Percentiles rank a stretch among this genome's conserved stretches.
These are phyloP conservation scores for Fraxinus sp. DNA, from an alignment of 305 asterid genomes.

Conservation along the genomic window DNA sequence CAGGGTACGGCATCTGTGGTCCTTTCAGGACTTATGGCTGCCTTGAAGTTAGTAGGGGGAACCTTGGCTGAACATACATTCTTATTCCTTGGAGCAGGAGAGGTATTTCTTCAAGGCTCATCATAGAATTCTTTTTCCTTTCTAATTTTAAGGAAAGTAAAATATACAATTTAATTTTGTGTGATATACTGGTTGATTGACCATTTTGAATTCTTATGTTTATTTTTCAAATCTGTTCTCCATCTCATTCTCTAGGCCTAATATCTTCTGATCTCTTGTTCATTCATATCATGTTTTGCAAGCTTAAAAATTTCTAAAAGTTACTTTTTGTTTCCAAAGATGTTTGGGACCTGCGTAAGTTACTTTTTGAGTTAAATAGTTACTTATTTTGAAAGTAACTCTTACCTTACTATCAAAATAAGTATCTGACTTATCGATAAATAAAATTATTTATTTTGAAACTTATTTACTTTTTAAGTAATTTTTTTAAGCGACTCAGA, in stretches of 20 bases:
- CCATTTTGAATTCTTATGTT: background rate
- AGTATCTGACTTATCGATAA: background rate
- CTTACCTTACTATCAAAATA: background rate
- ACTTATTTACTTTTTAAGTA: background rate
- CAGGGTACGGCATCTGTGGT: constrained; percentile 99
- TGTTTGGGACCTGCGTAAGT: background rate
- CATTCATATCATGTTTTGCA: background rate
- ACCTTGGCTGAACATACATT: constrained; percentile 78
- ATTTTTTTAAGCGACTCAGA: background rate
- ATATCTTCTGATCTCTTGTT: background rate
- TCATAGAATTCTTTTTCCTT: background rate
- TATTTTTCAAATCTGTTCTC: constrained; percentile 5
- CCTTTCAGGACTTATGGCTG: constrained; percentile 80
- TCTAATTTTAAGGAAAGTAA: background rate
- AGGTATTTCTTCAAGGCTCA: constrained; percentile 45
- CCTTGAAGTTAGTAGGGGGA: constrained; percentile 79
- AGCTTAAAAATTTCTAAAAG: background rate
- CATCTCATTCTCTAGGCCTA: background rate
- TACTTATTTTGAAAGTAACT: background rate
- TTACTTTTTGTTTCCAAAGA: background rate
- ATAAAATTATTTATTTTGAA: background rate
- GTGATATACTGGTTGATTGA: background rate
- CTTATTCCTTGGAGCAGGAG: constrained; percentile 98
- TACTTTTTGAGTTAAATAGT: background rate
- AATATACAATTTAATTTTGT: background rate